phyloP scores from a whole-genome alignment of 257 asterid genomes.

The Salvia miltiorrhiza region DNA sequence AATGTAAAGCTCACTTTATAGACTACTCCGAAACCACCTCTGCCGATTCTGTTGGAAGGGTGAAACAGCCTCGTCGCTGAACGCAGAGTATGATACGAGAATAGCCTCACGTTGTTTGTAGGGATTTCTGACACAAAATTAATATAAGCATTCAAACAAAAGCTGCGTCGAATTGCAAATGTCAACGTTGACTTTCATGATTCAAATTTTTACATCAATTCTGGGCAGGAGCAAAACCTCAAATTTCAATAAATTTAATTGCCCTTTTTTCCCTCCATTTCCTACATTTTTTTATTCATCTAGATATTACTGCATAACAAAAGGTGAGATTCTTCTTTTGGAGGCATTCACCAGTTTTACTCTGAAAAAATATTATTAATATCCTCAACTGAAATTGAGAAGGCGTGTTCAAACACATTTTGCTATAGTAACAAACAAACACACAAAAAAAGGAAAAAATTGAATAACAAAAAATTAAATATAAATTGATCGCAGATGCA shows the following conservation, averaged over 20 bases:
- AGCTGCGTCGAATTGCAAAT: no score
- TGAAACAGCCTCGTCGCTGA: conserved; percentile 71
- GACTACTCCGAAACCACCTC: conserved; percentile 85
- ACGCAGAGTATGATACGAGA: conserved; percentile 51
- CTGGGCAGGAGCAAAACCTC: not conserved
- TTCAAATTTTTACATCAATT: not conserved
- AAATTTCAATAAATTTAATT: not conserved
- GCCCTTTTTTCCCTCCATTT: not conserved
- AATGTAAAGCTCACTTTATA: conserved; percentile 41
- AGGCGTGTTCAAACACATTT: not conserved
- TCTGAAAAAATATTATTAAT: not conserved
- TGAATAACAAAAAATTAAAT: not conserved
- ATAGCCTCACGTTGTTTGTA: conserved; percentile 52
- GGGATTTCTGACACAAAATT: conserved; percentile 37
- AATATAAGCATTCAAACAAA: not conserved
- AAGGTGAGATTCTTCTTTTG: not conserved
- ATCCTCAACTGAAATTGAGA: not conserved
- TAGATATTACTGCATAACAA: not conserved
- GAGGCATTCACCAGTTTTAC: not conserved
- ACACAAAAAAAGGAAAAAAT: not conserved
- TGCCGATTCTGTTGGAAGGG: conserved; percentile 67
- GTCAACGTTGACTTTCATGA: not conserved
- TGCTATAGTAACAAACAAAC: no score
- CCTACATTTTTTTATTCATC: not conserved
- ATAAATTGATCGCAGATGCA: not conserved